Evolutionary conservation across 805 yeast species (phyloP), one percentile per base, ranked within the genome.

Genomic region (Naumovozyma castellii): DNA sequence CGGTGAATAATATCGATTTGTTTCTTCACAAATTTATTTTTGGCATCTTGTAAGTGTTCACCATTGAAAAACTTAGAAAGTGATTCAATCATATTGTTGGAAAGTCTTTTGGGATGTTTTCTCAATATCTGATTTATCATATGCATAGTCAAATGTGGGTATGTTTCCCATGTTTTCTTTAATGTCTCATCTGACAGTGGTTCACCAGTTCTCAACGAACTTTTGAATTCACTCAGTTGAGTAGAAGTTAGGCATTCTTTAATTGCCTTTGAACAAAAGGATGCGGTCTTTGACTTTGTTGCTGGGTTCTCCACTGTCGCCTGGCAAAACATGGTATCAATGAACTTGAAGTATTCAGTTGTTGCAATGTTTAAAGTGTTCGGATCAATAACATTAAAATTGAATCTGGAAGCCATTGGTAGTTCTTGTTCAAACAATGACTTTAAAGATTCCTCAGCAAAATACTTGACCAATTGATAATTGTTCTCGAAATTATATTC

Each of bases 1-100:
- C 59, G 57, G 15, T 57, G 61, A 12, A 72, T 36, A 47, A 53
- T 30, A 49, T 60, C 52, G 64, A 71, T 43, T 67, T 53, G 52
- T 41, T 47, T 39, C 18, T 37, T 44, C 8, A 56, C 42, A 18
- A 39, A 44, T 25, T 36, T 38, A 35, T 54, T 48, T 3, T 28
- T 32, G 6, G 59, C 42, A 12, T 44, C 43, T 14, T 37, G 32
- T 18, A 57, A 37, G 3, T 46, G 37, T 18, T 50, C 46, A 5
- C 54, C 53, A 2, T 50, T 41, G 25, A 46, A 51, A 37, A 56
- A 59, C 31, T 49, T 45, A 33, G 43, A 39, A 4, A 59, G 18
- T 41, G 49, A 43, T 15, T 50, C 48, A 36, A 43, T 41, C 5
- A 46, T 31, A 22, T 27, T 28, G 30, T 28, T 31, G 16, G 45